Evolutionary conservation across 371 early-diverging fungal species (phyloP).

Genomic region (Dichotomocladium elegans): DNA sequence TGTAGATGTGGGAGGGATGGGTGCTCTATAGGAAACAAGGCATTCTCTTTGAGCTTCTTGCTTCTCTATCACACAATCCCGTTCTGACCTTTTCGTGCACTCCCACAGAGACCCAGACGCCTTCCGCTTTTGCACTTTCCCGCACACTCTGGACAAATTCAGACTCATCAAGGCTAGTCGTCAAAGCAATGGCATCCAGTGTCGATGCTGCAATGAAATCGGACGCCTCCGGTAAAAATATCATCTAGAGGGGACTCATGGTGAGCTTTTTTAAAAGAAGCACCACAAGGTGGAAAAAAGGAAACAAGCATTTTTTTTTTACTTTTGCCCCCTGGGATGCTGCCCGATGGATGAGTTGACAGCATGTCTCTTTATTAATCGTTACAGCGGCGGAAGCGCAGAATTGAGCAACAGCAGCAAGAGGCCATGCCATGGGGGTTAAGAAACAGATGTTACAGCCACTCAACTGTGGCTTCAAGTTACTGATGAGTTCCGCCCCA

Average conservation of each 20-base stretch:
- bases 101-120: conserved; percentile 77
- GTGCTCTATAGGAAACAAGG: neutral
- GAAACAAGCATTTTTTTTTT: too few relatives aligned
- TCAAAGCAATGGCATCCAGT: conserved; percentile 44
- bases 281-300: too few relatives aligned
- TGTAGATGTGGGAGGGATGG: conserved; percentile 38
- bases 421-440: conserved; percentile 7
- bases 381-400: conserved; percentile 53
- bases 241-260: conserved; percentile 39
- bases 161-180: conserved; percentile 39
- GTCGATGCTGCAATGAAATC: conserved; percentile 70
- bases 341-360: conserved; percentile 53
- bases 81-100: conserved; percentile 61
- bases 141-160: conserved; percentile 57
- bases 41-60: neutral
- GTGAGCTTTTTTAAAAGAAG: neutral
- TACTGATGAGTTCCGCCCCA: too few relatives aligned
- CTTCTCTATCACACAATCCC: neutral
- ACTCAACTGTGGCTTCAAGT: too few relatives aligned
- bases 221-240: conserved; percentile 83
- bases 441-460: too few relatives aligned
- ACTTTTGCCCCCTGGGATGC: conserved; percentile 60
- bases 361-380: conserved; percentile 49
- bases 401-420: conserved; percentile 63
- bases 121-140: conserved; percentile 48